A percentile compares a stretch with the other conserved stretches of the same genome.
phyloP scores from a whole-genome alignment of 139 green algal species.

The Chlorella sp. region DNA sequence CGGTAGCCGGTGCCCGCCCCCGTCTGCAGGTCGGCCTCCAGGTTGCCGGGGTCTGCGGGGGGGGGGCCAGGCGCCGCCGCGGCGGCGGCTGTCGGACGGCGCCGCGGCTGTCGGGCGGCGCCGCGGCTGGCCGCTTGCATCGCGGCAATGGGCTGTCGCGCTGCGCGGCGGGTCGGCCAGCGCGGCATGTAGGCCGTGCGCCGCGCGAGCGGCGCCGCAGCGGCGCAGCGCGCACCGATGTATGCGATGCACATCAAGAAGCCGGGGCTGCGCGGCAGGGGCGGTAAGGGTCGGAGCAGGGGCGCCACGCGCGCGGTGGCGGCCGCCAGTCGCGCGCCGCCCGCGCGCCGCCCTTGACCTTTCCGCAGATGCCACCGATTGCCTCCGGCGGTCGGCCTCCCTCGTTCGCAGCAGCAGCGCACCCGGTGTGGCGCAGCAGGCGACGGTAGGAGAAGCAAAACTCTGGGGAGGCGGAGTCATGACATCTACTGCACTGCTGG shows the following conservation, averaged over 20 bases:
- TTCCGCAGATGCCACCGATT: neutral
- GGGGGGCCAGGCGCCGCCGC: too few species aligned
- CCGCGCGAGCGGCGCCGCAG: too few species aligned
- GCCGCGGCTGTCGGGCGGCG: too few species aligned
- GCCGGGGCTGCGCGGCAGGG: constrained; percentile 14
- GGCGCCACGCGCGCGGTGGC: neutral
- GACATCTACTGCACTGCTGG: too few species aligned
- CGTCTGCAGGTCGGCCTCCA: constrained; percentile 52
- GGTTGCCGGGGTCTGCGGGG: constrained; percentile 53
- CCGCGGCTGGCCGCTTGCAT: too few species aligned
- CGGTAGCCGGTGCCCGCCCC: constrained; percentile 42
- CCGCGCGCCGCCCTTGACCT: too few species aligned
- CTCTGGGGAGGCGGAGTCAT: too few species aligned
- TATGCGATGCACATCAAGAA: constrained; percentile 50
- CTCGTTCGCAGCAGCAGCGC: neutral
- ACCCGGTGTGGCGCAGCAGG: constrained; percentile 14
- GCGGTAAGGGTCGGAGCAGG: neutral
- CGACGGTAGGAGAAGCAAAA: neutral
- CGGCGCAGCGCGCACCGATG: too few species aligned
- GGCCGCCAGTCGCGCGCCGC: neutral
- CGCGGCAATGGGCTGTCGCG: too few species aligned
- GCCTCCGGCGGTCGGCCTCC: neutral
- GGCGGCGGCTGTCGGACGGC: too few species aligned
- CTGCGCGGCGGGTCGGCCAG: too few species aligned
- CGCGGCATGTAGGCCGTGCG: too few species aligned